Evolutionary conservation across 768 basidiomycete genomes (phyloP).

Genomic region (Phaeotremella skinneri): DNA sequence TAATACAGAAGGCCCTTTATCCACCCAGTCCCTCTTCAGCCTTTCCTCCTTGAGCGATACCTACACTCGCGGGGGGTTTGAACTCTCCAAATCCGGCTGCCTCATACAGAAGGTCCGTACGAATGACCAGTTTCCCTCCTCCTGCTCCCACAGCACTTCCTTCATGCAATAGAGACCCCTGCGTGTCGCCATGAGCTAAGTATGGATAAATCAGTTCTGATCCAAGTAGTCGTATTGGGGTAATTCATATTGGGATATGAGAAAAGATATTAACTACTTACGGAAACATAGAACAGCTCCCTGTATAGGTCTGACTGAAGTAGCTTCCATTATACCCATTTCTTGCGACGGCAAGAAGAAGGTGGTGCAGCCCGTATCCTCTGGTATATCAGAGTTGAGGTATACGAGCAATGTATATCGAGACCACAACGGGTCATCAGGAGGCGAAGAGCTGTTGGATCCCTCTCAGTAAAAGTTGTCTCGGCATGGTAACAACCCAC

Average conservation of each 20-base stretch:
- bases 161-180: conserved; percentile 51
- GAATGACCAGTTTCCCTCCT: conserved; percentile 51
- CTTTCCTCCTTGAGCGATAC: conserved; percentile 37
- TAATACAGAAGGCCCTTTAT: conserved; percentile 3
- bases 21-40: conserved; percentile 42
- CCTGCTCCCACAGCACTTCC: conserved; percentile 48
- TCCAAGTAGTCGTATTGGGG: neutral
- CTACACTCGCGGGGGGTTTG: conserved; percentile 43
- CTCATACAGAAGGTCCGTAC: conserved; percentile 52
- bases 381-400: conserved; percentile 57
- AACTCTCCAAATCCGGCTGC: conserved; percentile 49
- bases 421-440: conserved; percentile 56
- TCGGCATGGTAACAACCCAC: conserved; percentile 40
- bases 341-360: conserved; percentile 58
- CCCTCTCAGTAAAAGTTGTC: neutral
- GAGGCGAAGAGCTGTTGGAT: conserved; percentile 35
- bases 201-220: conserved; percentile 3
- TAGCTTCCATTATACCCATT: conserved; percentile 56
- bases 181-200: conserved; percentile 50
- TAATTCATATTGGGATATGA: neutral
- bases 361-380: conserved; percentile 57
- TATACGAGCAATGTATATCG: conserved; percentile 59
- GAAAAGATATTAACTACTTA: conserved; percentile 17
- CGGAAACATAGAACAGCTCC: conserved; percentile 60
- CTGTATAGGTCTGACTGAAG: conserved; percentile 56